phyloP scores from a whole-genome alignment of 2,329 filamentous ascomycete genomes.

The Penicillium fuscoglaucum region DNA sequence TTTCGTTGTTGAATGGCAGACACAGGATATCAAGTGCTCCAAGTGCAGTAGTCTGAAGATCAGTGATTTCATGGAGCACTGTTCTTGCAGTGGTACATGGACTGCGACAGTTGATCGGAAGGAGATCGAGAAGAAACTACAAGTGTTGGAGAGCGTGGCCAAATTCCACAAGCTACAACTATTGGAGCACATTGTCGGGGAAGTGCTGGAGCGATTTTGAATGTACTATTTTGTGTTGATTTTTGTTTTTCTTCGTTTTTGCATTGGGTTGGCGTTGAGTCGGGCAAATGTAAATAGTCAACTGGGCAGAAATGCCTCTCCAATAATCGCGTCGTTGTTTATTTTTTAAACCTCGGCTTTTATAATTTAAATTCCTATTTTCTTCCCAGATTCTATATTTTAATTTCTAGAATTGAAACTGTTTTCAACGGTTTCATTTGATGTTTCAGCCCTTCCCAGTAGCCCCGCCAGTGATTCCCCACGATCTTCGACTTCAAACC shows the following conservation, averaged over 20 bases:
- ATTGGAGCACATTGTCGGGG: slow-evolving; percentile 72
- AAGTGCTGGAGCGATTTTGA: slow-evolving; percentile 50
- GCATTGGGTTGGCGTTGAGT: slow-evolving; percentile 4
- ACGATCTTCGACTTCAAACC: slow-evolving; percentile 2
- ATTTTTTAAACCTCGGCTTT: not conserved
- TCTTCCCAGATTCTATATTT: not conserved
- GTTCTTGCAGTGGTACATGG: slow-evolving; percentile 88
- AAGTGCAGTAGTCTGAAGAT: slow-evolving; percentile 67
- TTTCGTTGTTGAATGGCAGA: slow-evolving; percentile 75
- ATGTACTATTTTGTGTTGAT: not conserved
- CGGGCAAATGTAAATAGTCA: slow-evolving; percentile 1
- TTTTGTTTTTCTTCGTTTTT: not conserved
- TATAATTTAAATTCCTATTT: not conserved
- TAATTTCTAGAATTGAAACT: not conserved
- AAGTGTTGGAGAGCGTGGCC: slow-evolving; percentile 72
- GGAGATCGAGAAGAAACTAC: slow-evolving; percentile 65
- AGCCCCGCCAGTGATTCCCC: slow-evolving; percentile 1
- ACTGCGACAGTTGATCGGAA: slow-evolving; percentile 66
- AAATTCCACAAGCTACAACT: slow-evolving; percentile 78
- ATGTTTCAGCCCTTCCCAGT: not conserved
- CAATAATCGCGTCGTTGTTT: not conserved
- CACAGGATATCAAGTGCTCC: slow-evolving; percentile 85
- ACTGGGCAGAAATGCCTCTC: not conserved
- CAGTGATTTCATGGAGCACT: slow-evolving; percentile 97
- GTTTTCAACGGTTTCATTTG: not conserved